These are phyloP conservation scores for Gloeopeniophorella convolvens DNA, from an alignment of 768 basidiomycete species.

Conservation along the genomic window DNA sequence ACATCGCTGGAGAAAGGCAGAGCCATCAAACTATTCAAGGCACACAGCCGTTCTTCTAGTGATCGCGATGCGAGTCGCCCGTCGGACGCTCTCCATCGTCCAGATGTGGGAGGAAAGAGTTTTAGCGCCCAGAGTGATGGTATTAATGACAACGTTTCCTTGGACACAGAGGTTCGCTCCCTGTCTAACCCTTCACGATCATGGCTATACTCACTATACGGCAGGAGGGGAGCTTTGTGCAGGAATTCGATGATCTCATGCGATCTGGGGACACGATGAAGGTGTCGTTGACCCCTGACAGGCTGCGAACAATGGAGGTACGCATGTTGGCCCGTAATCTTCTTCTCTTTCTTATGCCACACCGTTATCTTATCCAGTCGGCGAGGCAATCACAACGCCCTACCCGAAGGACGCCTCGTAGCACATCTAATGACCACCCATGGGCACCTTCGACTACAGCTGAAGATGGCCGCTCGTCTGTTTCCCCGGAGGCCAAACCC, in stretches of 20 bases:
- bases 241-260: slow-evolving; percentile 93
- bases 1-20: slow-evolving; percentile 57
- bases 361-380: neutral
- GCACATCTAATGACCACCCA: neutral
- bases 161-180: slow-evolving; percentile 23
- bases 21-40: slow-evolving; percentile 50
- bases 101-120: slow-evolving; percentile 11
- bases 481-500: slow-evolving; percentile 7
- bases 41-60: slow-evolving; percentile 33
- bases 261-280: slow-evolving; percentile 88
- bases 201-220: neutral
- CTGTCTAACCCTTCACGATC: slow-evolving; percentile 3
- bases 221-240: slow-evolving; percentile 32
- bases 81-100: slow-evolving; percentile 27
- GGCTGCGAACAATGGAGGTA: slow-evolving; percentile 90
- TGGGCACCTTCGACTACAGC: neutral
- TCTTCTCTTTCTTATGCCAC: slow-evolving; percentile 7
- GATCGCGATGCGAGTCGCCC: slow-evolving; percentile 27
- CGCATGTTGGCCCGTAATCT: slow-evolving; percentile 27
- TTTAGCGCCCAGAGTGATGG: slow-evolving; percentile 6
- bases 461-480: slow-evolving; percentile 3
- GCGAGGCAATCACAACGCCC: slow-evolving; percentile 6
- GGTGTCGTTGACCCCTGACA: slow-evolving; percentile 90
- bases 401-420: neutral
- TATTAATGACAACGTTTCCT: neutral